phyloP scores from a whole-genome alignment of 306 rosid genomes.

The Crataegus laevigata region DNA sequence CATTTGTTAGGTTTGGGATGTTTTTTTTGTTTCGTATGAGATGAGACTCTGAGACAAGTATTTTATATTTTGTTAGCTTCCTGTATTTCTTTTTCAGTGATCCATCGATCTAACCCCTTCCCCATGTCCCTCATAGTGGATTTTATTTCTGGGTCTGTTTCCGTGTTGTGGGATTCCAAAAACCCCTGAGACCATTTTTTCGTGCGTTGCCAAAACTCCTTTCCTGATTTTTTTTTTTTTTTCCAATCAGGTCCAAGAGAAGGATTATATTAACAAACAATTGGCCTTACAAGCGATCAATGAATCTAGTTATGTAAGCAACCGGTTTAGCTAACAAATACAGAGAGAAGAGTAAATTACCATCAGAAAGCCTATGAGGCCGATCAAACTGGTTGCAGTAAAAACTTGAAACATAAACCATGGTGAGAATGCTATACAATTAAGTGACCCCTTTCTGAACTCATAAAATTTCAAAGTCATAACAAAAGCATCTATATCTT shows the following conservation, averaged over 20 bases:
- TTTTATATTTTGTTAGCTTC: slow-evolving; percentile 32
- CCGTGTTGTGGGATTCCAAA: slow-evolving; percentile 76
- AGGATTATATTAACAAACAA: background rate
- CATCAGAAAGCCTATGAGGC: background rate
- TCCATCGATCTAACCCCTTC: slow-evolving; percentile 90
- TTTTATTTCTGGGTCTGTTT: slow-evolving; percentile 80
- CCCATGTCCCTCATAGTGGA: slow-evolving; percentile 70
- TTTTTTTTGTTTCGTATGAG: background rate
- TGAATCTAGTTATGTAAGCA: background rate
- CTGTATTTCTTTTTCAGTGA: slow-evolving; percentile 79
- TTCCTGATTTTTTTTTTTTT: slow-evolving; percentile 78
- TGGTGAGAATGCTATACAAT: background rate
- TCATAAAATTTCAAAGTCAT: background rate
- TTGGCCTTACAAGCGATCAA: background rate
- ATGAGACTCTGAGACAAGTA: too few species aligned
- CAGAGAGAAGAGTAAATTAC: background rate
- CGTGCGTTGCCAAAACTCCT: slow-evolving; percentile 96
- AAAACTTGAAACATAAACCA: background rate
- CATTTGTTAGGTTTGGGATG: background rate
- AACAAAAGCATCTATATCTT: background rate
- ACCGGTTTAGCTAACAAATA: background rate
- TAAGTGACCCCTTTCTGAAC: background rate
- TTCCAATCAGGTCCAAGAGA: too few species aligned
- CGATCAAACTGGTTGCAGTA: background rate
- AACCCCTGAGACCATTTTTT: slow-evolving; percentile 92